Evolutionary conservation across 1,284 basidiomycete species (phyloP).

Genomic region (Entoloma clypeatum): DNA sequence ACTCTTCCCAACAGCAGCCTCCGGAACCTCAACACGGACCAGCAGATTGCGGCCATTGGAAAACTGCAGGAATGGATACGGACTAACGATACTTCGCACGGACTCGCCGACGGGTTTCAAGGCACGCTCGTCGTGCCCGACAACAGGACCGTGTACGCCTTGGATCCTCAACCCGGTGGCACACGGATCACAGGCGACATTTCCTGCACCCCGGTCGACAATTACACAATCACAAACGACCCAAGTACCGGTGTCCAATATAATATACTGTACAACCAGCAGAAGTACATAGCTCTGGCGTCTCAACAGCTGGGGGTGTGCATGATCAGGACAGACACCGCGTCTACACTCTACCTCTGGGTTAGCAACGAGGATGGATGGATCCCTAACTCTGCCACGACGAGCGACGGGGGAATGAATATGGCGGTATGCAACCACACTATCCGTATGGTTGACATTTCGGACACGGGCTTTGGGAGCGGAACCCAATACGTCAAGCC

Average conservation of each 20-base stretch:
- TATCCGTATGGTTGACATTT: conserved; percentile 8
- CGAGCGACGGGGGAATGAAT: conserved; percentile 14
- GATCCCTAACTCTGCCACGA: conserved; percentile 14
- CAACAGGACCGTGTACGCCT: conserved; percentile 7
- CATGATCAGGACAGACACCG: conserved; percentile 9
- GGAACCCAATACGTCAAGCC: conserved; percentile 9
- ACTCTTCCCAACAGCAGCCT: conserved; percentile 12
- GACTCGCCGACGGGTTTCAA: conserved; percentile 4
- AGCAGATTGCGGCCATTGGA: conserved; percentile 14
- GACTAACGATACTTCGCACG: conserved; percentile 10
- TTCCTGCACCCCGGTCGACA: conserved; percentile 11
- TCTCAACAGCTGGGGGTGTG: conserved; percentile 9
- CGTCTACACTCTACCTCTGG: conserved; percentile 13
- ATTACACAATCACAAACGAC: conserved; percentile 6
- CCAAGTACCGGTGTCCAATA: neutral
- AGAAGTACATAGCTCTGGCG: neutral
- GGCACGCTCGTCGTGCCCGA: conserved; percentile 14
- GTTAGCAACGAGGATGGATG: conserved; percentile 14
- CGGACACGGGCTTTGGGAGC: neutral
- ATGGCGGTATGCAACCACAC: conserved; percentile 14
- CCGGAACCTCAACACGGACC: conserved; percentile 9
- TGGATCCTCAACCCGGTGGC: conserved; percentile 11
- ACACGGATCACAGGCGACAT: conserved; percentile 11
- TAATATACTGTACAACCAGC: neutral
- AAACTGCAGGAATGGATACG: conserved; percentile 16